Conservation (phyloP, 2,329 filamentous ascomycete species). For the Purpureocillium takamizusanense region DNA sequence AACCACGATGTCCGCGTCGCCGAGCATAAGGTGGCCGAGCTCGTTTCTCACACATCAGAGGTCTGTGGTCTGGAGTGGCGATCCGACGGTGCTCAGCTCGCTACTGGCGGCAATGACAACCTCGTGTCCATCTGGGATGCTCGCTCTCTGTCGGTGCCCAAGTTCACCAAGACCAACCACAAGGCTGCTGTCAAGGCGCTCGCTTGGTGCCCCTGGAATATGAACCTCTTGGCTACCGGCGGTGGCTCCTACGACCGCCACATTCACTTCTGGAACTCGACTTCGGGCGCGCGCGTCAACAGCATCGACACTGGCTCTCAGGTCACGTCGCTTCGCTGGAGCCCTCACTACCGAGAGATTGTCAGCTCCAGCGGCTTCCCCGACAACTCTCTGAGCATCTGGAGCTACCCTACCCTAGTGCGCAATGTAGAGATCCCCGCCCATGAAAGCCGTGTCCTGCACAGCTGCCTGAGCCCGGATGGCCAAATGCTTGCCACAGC, state of each 20-base stretch:
- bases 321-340: constrained; percentile 94
- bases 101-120: constrained; percentile 97
- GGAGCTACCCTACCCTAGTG: constrained; percentile 95
- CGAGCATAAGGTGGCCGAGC: constrained; percentile 95
- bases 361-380: constrained; percentile 96
- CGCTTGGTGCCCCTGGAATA: constrained; percentile 98
- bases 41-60: constrained; percentile 93
- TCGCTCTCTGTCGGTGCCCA: constrained; percentile 82
- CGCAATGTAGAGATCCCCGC: constrained; percentile 97
- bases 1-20: constrained; percentile 98
- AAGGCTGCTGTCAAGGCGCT: constrained; percentile 97
- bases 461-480: constrained; percentile 94
- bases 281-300: constrained; percentile 93
- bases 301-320: constrained; percentile 98
- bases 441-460: constrained; percentile 91
- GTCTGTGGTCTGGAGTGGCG: constrained; percentile 98
- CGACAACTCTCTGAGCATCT: constrained; percentile 98
- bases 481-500: constrained; percentile 97
- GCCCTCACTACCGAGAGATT: constrained; percentile 93
- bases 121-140: constrained; percentile 99
- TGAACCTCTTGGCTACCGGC: constrained; percentile 91
- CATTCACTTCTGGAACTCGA: constrained; percentile 99
- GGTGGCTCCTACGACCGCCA: constrained; percentile 94
- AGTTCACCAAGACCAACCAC: constrained; percentile 99
- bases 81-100: constrained; percentile 89